These are phyloP conservation scores for Calocybe gangraenosa DNA, from an alignment of 768 basidiomycete genomes.

Conservation along the genomic window DNA sequence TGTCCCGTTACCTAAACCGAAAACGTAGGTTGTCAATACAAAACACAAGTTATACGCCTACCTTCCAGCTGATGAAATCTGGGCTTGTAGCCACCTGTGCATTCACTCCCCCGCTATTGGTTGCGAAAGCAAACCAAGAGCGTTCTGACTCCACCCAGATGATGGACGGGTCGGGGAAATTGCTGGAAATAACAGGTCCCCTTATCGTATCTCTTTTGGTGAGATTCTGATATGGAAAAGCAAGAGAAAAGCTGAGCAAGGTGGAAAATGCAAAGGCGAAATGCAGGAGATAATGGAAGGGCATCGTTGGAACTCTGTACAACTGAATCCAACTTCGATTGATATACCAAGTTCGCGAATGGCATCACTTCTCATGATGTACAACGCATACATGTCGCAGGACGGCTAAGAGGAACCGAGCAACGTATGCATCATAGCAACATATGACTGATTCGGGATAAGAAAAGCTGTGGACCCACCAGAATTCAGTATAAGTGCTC, in stretches of 20 bases:
- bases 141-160: conserved; percentile 11
- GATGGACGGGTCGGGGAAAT: conserved; percentile 14
- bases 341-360: no score
- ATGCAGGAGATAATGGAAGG: neutral
- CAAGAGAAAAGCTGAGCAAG: neutral
- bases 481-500: no score
- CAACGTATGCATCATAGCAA: no score
- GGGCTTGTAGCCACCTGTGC: conserved; percentile 12
- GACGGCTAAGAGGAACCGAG: no score
- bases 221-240: conserved; percentile 7
- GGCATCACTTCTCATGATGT: no score
- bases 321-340: no score
- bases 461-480: no score
- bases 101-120: conserved; percentile 8
- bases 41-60: neutral
- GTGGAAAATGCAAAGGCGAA: neutral
- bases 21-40: neutral
- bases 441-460: no score
- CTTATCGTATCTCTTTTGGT: conserved; percentile 11
- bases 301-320: conserved; percentile 2
- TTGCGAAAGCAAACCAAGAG: conserved; percentile 15
- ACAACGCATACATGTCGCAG: no score
- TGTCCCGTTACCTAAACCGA: conserved; percentile 2
- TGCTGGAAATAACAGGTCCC: conserved; percentile 9
- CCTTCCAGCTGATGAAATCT: conserved; percentile 9